phyloP scores from a whole-genome alignment of 371 early-diverging fungal species.

The Rhizopus arrhizus region DNA sequence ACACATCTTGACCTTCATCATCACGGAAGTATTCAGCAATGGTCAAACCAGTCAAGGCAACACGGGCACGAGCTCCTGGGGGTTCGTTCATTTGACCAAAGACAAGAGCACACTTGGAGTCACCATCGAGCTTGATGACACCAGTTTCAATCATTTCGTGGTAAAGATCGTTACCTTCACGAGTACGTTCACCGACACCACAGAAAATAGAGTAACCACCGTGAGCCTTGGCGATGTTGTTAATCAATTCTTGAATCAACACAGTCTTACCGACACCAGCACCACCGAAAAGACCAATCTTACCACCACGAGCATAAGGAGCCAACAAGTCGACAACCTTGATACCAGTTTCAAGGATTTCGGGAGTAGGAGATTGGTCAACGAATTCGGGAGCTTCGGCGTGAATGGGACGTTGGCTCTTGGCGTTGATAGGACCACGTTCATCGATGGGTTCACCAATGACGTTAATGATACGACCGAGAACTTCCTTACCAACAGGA shows the following conservation, averaged over 20 bases:
- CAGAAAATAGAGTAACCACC: constrained; percentile 98
- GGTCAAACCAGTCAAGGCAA: constrained; percentile 96
- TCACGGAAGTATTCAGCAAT: constrained; percentile 99
- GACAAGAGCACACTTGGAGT: constrained; percentile 94
- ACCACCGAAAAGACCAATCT: constrained; percentile 98
- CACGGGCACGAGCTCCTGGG: constrained; percentile 99
- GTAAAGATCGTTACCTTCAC: constrained; percentile 98
- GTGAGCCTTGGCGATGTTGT: constrained; percentile 97
- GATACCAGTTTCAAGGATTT: constrained; percentile 97
- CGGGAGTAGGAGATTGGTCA: constrained; percentile 92
- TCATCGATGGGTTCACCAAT: constrained; percentile 96
- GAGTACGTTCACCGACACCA: constrained; percentile 97
- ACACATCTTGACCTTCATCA: constrained; percentile 98
- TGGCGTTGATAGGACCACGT: constrained; percentile 90
- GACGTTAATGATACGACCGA: constrained; percentile 96
- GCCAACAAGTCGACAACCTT: constrained; percentile 98
- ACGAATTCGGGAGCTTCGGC: constrained; percentile 89
- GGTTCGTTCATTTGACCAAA: constrained; percentile 99
- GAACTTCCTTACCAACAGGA: constrained; percentile 91
- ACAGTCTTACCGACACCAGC: constrained; percentile 99
- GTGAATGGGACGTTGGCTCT: constrained; percentile 84
- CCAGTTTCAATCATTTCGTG: constrained; percentile 96
- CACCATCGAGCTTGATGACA: constrained; percentile 93
- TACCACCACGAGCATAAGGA: constrained; percentile 97
- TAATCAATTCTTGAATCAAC: constrained; percentile 96